Base-by-base conservation (phyloP, 768 basidiomycete genomes). In the Roridomyces roridus region DNA sequence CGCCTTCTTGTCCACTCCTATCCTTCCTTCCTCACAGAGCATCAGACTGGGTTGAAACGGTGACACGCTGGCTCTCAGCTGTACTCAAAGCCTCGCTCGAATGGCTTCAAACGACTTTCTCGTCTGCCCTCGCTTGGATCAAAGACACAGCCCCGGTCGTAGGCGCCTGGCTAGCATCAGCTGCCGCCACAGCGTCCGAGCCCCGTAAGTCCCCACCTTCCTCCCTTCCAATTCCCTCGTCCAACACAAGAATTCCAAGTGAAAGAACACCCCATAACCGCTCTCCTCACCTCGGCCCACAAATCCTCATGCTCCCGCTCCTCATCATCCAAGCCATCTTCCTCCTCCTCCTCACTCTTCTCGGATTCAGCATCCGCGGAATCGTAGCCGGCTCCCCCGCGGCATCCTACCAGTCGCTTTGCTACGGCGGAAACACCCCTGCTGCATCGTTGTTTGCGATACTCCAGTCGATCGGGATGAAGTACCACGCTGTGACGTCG, bases 401-500 rank as follows among this genome's bases (percentile, higher is more conserved):
- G 3, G 69, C 68, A 8, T 45, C 47, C 5, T 70, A 63, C 42
- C 64, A 65, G 44, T 61, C 68, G 4, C 48, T 64, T 17, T 67
- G 58, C 41, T 69, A 69, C 44, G 68, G 70, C 9, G 65, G 49
- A 6, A 62, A 68, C 47, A 68, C 69, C 0, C 70, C 69, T 8
- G 47, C 60, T 4, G 42, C 42, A 25, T 70, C 67, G 2, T 26
- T 66, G 15, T 62, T 70, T 25, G 55, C 66, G 17, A 61, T 67
- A 23, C 41, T 70, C 9, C 67, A 70, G 53, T 67, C 70, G 9
- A 36, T 58, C 21, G 69, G 67, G 10, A 62, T 60, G 46, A 60
- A 60, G 45, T 70, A 70, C 57, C 60, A 71, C 18, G 39, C 24
- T 4, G 35, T 89, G 84, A 81, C 79, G 59, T 78, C 82, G 75